A percentile compares a stretch with the other conserved stretches of the same genome.
These are phyloP conservation scores for Byssochlamys sp. DNA, from an alignment of 2,329 filamentous ascomycete genomes.

Conservation along the genomic window DNA sequence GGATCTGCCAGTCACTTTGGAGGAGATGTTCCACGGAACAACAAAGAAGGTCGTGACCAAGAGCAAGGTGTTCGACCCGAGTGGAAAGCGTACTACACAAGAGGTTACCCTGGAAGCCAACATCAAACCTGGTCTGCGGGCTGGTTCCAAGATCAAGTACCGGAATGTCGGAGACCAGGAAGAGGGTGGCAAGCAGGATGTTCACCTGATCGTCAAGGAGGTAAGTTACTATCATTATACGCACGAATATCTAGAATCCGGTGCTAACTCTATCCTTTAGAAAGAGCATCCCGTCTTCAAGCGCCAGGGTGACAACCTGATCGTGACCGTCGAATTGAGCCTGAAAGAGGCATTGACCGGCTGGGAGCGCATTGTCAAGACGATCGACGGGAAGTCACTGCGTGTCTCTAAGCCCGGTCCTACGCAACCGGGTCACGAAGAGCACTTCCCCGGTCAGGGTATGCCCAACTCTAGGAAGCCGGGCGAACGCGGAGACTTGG, in stretches of 20 bases:
- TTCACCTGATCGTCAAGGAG: constrained; percentile 92
- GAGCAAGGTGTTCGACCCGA: constrained; percentile 79
- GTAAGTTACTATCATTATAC: constrained; percentile 44
- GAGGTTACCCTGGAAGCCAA: constrained; percentile 89
- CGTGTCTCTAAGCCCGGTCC: constrained; percentile 70
- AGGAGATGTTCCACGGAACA: constrained; percentile 77
- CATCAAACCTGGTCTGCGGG: constrained; percentile 91
- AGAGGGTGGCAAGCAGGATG: constrained; percentile 86
- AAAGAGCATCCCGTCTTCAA: constrained; percentile 78
- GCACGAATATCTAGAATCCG: background rate
- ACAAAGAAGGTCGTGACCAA: constrained; percentile 99
- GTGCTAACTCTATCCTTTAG: constrained; percentile 46
- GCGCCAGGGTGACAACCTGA: constrained; percentile 79
- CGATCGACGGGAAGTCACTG: constrained; percentile 84
- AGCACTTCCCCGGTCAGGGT: constrained; percentile 73
- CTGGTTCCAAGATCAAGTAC: constrained; percentile 97
- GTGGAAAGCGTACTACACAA: constrained; percentile 73
- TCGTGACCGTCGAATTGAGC: constrained; percentile 66
- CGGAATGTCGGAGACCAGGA: constrained; percentile 95
- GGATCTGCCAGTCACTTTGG: constrained; percentile 67
- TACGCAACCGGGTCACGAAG: constrained; percentile 72
- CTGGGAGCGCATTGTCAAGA: constrained; percentile 83
- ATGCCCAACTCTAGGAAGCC: constrained; percentile 94
- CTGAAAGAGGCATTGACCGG: constrained; percentile 92
- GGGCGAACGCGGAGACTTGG: constrained; percentile 70